phyloP scores from a whole-genome alignment of 331 rosid genomes.

The Quercus phellos region DNA sequence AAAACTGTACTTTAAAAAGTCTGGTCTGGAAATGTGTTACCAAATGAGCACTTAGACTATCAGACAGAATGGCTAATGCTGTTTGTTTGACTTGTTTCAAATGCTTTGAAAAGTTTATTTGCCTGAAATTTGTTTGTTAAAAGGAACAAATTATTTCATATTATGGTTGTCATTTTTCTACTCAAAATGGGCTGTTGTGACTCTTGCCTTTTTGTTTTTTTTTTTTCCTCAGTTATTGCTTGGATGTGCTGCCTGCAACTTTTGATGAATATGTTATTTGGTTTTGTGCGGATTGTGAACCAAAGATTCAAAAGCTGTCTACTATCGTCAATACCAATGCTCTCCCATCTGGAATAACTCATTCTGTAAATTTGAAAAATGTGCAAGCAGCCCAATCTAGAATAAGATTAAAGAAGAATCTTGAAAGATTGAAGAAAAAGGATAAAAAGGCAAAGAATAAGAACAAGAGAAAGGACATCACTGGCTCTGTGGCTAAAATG shows the following conservation, averaged over 20 bases:
- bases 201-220: neutral
- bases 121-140: neutral
- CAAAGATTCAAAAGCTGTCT: conserved; percentile 10
- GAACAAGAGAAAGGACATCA: conserved; percentile 18
- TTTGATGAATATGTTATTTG: conserved; percentile 38
- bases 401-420: neutral
- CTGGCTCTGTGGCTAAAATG: conserved; percentile 10
- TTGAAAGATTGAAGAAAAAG: neutral
- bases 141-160: neutral
- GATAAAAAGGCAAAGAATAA: conserved; percentile 1
- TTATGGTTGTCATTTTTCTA: conserved; percentile 1
- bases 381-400: neutral
- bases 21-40: too few relatives aligned
- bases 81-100: neutral
- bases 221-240: conserved; percentile 54
- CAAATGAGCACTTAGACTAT: neutral
- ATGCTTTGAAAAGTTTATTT: neutral
- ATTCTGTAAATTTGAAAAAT: neutral
- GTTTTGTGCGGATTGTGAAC: conserved; percentile 66
- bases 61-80: neutral
- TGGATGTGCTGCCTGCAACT: conserved; percentile 34
- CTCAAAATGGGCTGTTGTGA: conserved; percentile 1
- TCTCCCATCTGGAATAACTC: conserved; percentile 2
- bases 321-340: conserved; percentile 4
- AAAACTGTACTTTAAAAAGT: too few relatives aligned